Percentiles rank a stretch among this genome's conserved stretches.
Conservation (phyloP, 1,284 basidiomycete species). For the Gymnopus androsaceus region DNA sequence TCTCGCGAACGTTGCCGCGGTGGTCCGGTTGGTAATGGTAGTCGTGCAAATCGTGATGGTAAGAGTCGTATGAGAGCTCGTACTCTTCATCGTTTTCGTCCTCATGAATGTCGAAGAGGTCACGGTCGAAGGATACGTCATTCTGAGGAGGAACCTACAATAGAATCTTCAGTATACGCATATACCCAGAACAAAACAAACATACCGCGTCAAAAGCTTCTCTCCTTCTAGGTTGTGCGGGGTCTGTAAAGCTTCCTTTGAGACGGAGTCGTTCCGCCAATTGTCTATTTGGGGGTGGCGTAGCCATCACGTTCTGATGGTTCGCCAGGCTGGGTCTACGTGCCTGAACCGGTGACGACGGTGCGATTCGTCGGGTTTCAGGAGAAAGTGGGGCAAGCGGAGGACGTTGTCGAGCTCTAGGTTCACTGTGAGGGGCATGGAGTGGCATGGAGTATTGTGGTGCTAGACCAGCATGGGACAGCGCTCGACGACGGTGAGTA, state of each 20-base stretch:
- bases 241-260: conserved; percentile 73
- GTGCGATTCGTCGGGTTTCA: too few species aligned
- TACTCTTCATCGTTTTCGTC: conserved; percentile 66
- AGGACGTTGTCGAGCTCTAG: too few species aligned
- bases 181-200: conserved; percentile 7
- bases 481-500: too few species aligned
- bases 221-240: conserved; percentile 65
- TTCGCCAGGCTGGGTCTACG: too few species aligned
- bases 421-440: too few species aligned
- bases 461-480: too few species aligned
- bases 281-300: conserved; percentile 67
- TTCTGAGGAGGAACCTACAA: conserved; percentile 25
- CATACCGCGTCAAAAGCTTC: conserved; percentile 52
- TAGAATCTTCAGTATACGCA: conserved; percentile 19
- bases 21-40: conserved; percentile 19
- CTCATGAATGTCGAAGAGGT: conserved; percentile 75
- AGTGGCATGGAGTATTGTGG: too few species aligned
- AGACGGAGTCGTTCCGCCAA: conserved; percentile 59
- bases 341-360: too few species aligned
- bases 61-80: conserved; percentile 34
- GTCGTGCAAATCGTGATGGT: conserved; percentile 33
- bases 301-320: too few species aligned
- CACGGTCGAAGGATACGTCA: conserved; percentile 54
- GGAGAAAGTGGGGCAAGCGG: too few species aligned
- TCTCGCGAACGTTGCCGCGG: neutral